Evolutionary conservation across 2,329 filamentous ascomycete genomes (phyloP).

Genomic region (Monosporascus sp.): DNA sequence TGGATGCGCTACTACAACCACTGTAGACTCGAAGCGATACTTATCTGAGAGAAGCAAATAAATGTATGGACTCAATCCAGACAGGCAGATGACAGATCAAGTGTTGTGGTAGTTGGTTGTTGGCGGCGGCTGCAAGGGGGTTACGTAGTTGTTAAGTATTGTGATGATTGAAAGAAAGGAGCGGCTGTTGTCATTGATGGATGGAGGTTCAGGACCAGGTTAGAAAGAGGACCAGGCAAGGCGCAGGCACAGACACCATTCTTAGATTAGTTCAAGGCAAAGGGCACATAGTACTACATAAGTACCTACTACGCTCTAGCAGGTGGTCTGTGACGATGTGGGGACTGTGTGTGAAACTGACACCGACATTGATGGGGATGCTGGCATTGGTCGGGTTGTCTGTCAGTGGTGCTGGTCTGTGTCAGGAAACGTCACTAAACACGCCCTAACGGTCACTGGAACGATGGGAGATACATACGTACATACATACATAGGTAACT

Average conservation of each 20-base stretch:
- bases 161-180: neutral
- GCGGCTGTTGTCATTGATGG: neutral
- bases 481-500: neutral
- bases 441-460: too few relatives aligned
- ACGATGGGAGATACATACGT: too few relatives aligned
- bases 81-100: slow-evolving; percentile 1
- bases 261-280: too few relatives aligned
- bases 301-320: too few relatives aligned
- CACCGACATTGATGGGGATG: neutral
- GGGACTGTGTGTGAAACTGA: too few relatives aligned
- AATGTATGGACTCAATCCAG: slow-evolving; percentile 4
- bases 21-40: too few relatives aligned
- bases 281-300: too few relatives aligned
- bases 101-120: neutral
- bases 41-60: too few relatives aligned
- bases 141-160: neutral
- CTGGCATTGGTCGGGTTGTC: neutral
- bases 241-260: too few relatives aligned
- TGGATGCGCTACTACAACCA: slow-evolving; percentile 12
- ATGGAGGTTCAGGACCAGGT: neutral
- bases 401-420: neutral
- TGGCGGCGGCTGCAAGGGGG: neutral
- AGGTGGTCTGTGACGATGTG: too few relatives aligned
- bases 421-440: too few relatives aligned
- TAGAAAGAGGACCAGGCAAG: too few relatives aligned